Percentiles rank a stretch among this genome's conserved stretches.
Evolutionary conservation across 371 early-diverging fungal genomes (phyloP).

Genomic region (Mortierella sp.): DNA sequence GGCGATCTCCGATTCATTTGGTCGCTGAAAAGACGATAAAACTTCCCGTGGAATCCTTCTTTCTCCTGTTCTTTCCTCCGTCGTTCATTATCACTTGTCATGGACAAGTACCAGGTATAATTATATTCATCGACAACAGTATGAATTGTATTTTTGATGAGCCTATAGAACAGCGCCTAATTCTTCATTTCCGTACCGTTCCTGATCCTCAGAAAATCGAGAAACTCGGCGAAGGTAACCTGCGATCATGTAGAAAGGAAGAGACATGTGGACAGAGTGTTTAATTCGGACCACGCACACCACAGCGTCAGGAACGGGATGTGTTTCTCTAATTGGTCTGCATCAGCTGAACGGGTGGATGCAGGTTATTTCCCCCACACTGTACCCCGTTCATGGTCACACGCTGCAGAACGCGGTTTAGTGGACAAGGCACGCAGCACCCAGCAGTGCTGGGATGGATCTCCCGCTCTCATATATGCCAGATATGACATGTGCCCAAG

Average conservation of each 20-base stretch:
- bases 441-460: no score
- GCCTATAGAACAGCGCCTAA: background rate
- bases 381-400: no score
- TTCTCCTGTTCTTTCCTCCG: background rate
- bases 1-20: background rate
- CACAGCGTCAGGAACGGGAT: background rate
- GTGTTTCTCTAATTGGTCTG: no score
- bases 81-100: slow-evolving; percentile 24
- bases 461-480: no score
- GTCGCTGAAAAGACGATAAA: background rate
- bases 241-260: background rate
- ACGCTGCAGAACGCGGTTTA: no score
- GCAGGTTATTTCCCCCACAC: no score
- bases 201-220: slow-evolving; percentile 81
- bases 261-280: no score
- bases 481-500: no score
- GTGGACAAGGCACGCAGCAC: no score
- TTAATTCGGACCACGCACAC: no score
- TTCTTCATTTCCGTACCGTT: background rate
- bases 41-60: background rate
- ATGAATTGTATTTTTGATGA: no score
- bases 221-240: slow-evolving; percentile 88
- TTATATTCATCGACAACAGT: background rate
- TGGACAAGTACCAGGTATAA: slow-evolving; percentile 84
- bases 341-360: no score